Evolutionary conservation across 148 eudicot species (phyloP).

Genomic region (Nepenthes mirabilis): DNA sequence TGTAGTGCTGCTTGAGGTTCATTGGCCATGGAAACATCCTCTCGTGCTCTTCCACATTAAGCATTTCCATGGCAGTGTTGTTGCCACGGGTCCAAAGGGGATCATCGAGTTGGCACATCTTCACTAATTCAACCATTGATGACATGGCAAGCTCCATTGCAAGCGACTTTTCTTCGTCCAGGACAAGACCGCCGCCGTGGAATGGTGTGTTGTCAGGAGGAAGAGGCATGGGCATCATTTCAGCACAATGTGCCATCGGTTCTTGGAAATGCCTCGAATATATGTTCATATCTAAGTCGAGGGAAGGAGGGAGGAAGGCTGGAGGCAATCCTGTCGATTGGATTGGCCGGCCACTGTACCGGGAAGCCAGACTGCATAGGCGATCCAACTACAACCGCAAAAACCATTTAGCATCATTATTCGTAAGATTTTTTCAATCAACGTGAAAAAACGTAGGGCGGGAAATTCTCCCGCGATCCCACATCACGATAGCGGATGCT

Average conservation of each 20-base stretch:
- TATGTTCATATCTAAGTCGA: conserved; percentile 70
- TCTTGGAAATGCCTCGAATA: conserved; percentile 65
- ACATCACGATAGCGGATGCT: too few relatives aligned
- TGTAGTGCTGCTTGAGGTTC: conserved; percentile 20
- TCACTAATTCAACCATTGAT: conserved; percentile 47
- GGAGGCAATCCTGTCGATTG: conserved; percentile 37
- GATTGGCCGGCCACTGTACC: conserved; percentile 45
- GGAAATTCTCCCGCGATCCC: too few relatives aligned
- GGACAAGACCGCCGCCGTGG: conserved; percentile 18
- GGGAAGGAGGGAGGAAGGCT: conserved; percentile 37
- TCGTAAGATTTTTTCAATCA: too few relatives aligned
- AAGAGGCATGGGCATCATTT: conserved; percentile 38
- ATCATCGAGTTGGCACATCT: conserved; percentile 45
- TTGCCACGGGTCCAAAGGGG: conserved; percentile 52
- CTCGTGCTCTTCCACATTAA: conserved; percentile 65
- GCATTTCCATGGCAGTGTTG: conserved; percentile 20
- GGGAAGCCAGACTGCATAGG: conserved; percentile 46
- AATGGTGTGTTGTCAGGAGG: conserved; percentile 30
- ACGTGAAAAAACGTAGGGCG: too few relatives aligned
- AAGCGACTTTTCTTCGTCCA: conserved; percentile 67
- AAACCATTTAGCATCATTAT: too few relatives aligned
- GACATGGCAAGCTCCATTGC: conserved; percentile 70
- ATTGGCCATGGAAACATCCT: conserved; percentile 57
- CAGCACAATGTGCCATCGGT: conserved; percentile 1
- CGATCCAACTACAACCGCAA: conserved; percentile 44